Base-by-base conservation (phyloP, 768 basidiomycete genomes). In the Podaxis carcinomalis region DNA sequence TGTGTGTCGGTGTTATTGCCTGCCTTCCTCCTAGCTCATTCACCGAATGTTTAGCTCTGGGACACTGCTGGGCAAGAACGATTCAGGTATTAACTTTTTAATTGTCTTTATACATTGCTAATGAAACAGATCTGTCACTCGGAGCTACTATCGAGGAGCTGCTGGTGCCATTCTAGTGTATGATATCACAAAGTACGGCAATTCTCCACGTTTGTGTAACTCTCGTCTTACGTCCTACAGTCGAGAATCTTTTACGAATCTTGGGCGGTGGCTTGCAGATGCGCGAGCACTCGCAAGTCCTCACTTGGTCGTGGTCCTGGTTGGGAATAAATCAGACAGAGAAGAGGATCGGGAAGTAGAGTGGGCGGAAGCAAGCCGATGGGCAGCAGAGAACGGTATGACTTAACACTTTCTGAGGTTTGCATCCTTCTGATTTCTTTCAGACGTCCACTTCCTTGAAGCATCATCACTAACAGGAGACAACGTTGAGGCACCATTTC, bases 1-100 rank as follows among this genome's bases (percentile, higher is more conserved):
- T 64, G 83, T 68, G 13, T 42, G 1, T 32, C 7, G 32, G 32
- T 61, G 39, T 57, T 61, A 51, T 28, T 32, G 63, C 19, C 47
- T 23, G 57, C 21, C 28, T n/a, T n/a, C 51, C 64, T 58, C 61
- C 56, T 37, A 62, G 57, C 63, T 71, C 52, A 69, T 46, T 42
- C 37, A 23, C 27, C 23, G 46, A 19, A 37, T 44, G 35, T 65
- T 62, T 65, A 96, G 93, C 77, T 96, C 50, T 98, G 96, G 95
- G 95, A 97, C 72, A 95, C 94, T 21, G 96, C 95, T 35, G 96
- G 96, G 16, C 96, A 98, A 75, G 95, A 97, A 74, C 82, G 95
- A 64, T 95, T 96, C 72, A 83, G 94, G 88, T 93, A 63, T 53
- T 65, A 32, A 35, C 55, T 58, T 35, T 7, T 16, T 32, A 27